These are phyloP conservation scores for Pinus tabuliformis DNA, from an alignment of 75 land plant species.

Conservation along the genomic window DNA sequence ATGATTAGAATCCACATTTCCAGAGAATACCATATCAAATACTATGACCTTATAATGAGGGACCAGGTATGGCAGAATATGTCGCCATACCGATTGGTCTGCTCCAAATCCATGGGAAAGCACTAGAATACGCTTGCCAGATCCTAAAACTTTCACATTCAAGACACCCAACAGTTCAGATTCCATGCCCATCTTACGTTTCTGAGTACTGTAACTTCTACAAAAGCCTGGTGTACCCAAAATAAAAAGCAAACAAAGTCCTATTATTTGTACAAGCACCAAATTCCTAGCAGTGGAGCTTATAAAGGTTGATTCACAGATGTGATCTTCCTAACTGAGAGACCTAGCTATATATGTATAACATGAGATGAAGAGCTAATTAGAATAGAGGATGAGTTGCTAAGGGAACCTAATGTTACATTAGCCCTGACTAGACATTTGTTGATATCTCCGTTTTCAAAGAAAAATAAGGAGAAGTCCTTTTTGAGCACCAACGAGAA, in stretches of 20 bases:
- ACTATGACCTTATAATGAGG: slow-evolving; percentile 28
- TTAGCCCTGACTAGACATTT: no score
- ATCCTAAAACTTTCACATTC: slow-evolving; percentile 49
- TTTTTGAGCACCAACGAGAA: no score
- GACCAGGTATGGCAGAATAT: slow-evolving; percentile 41
- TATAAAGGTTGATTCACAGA: no score
- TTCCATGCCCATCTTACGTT: neutral
- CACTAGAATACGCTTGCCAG: slow-evolving; percentile 28
- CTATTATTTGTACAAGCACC: neutral
- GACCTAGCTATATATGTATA: no score
- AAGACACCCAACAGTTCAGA: slow-evolving; percentile 5
- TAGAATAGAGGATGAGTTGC: no score
- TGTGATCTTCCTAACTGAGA: no score
- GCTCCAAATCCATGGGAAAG: slow-evolving; percentile 68
- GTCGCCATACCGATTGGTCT: slow-evolving; percentile 63
- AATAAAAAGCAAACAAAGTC: neutral
- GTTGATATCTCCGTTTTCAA: no score
- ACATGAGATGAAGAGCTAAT: no score
- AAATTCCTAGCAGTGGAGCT: neutral
- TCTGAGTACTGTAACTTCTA: no score
- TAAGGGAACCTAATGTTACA: no score
- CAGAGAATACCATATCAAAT: slow-evolving; percentile 41
- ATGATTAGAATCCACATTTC: slow-evolving; percentile 19
- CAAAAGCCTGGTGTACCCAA: no score
- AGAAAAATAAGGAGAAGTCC: no score